Base-by-base conservation (phyloP, 2,329 filamentous ascomycete genomes). In the Chrysoporthe cubensis region DNA sequence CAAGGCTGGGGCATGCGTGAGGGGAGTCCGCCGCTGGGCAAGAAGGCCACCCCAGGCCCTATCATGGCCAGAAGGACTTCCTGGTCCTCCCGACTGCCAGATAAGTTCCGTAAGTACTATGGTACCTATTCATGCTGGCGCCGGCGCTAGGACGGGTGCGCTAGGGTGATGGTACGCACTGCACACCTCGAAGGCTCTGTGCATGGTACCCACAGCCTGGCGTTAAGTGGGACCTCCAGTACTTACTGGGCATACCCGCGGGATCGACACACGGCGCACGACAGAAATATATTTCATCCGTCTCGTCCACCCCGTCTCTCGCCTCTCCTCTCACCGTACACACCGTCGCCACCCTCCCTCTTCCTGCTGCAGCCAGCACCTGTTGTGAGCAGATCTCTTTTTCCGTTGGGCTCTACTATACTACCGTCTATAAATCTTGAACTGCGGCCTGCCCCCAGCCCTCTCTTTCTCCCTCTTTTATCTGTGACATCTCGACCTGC, bases 231-330 rank as follows among this genome's bases (percentile, higher is more conserved):
- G 26, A 26, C 26, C 26, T 26, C 26, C 26, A 26, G 26, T 26
- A 26, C 26, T 26, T 26, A 26, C 26, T 32, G n/a, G 42, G 3
- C 21, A 18, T 44, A 43, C 57, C 57, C 16, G 26, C 21, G 42
- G 57, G n/a, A 40, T 60, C 37, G 18, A 44, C 59, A 48, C 59
- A 48, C 52, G 48, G 50, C 59, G 46, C 65, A 26, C 26, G 26
- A 26, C 26, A 52, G 62, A 67, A 58, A 64, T 67, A 46, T 67
- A 67, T 58, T 62, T 60, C 21, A 26, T 59, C 54, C 66, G 43
- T 40, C 61, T 60, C 57, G 61, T 34, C 44, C 57, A n/a, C 34
- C 58, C 16, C 43, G 37, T 64, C 52, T 26, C 21, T 21, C 34
- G 11, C 18, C 8, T 18, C 44, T n/a, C 14, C 46, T 43, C 54